phyloP scores from a whole-genome alignment of 345 rosid species.

The Linum trigynum region DNA sequence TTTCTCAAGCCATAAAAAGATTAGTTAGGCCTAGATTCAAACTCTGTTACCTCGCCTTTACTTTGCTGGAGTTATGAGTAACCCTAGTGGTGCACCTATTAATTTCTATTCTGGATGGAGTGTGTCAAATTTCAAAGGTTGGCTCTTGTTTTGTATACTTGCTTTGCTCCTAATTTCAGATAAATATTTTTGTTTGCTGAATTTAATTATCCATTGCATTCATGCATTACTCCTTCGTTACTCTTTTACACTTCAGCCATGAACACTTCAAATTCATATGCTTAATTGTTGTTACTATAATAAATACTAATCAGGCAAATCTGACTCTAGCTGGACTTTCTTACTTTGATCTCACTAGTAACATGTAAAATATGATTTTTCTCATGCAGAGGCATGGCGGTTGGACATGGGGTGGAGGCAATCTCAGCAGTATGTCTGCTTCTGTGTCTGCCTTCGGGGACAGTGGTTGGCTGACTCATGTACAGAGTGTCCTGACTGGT shows the following conservation, averaged over 20 bases:
- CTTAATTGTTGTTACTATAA: no score
- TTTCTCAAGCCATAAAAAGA: neutral
- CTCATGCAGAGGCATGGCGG: constrained; percentile 85
- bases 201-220: no score
- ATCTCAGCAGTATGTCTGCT: constrained; percentile 99
- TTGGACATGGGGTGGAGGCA: constrained; percentile 98
- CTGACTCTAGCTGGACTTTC: neutral
- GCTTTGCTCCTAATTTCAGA: neutral
- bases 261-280: no score
- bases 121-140: neutral
- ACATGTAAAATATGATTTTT: constrained; percentile 7
- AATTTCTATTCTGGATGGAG: neutral
- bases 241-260: no score
- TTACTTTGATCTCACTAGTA: neutral
- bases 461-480: constrained; percentile 95
- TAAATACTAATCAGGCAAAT: no score
- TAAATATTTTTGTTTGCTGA: no score
- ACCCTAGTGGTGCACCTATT: neutral
- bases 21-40: neutral
- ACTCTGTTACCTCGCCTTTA: neutral
- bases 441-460: constrained; percentile 96
- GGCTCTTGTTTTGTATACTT: neutral
- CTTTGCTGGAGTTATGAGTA: neutral
- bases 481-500: constrained; percentile 94
- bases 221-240: no score